Conservation (phyloP, 2,329 filamentous ascomycete species). For the Raffaelea albimanens region DNA sequence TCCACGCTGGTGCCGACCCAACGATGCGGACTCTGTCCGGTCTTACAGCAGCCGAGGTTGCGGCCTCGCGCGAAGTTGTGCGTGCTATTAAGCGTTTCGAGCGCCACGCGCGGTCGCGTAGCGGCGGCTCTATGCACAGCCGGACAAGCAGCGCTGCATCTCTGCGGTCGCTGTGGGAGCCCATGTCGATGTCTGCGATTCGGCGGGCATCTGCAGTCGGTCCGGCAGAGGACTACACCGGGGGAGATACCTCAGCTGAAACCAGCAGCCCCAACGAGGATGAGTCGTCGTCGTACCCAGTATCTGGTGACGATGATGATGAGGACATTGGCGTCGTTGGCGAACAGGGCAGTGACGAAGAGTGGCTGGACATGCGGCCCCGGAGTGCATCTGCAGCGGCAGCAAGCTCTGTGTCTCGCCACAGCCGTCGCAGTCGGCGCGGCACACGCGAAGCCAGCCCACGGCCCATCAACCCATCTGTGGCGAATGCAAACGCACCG, state of each 20-base stretch:
- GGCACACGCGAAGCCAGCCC: conserved; percentile 4
- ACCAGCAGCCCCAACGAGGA: too few relatives aligned
- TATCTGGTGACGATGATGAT: conserved; percentile 29
- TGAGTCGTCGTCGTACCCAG: too few relatives aligned
- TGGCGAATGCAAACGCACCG: conserved; percentile 20
- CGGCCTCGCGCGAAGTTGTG: conserved; percentile 54
- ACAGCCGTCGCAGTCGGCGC: conserved; percentile 15
- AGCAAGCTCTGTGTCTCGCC: too few relatives aligned
- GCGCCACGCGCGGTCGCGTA: conserved; percentile 56
- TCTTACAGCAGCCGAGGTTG: conserved; percentile 62
- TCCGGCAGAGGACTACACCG: conserved; percentile 1
- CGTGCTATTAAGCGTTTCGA: conserved; percentile 53
- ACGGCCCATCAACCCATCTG: conserved; percentile 8
- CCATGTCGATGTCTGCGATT: conserved; percentile 15
- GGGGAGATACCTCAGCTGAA: not conserved
- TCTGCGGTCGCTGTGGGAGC: conserved; percentile 57
- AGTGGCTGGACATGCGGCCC: conserved; percentile 28
- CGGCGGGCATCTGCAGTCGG: conserved; percentile 1
- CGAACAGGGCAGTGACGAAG: conserved; percentile 13
- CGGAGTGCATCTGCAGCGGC: not conserved
- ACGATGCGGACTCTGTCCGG: conserved; percentile 60
- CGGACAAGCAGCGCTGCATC: conserved; percentile 59
- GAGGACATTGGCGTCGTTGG: conserved; percentile 20
- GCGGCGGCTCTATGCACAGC: conserved; percentile 50
- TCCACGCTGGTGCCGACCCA: conserved; percentile 64